Base-by-base conservation (phyloP, 768 basidiomycete genomes). In the Tylopilus sp. region DNA sequence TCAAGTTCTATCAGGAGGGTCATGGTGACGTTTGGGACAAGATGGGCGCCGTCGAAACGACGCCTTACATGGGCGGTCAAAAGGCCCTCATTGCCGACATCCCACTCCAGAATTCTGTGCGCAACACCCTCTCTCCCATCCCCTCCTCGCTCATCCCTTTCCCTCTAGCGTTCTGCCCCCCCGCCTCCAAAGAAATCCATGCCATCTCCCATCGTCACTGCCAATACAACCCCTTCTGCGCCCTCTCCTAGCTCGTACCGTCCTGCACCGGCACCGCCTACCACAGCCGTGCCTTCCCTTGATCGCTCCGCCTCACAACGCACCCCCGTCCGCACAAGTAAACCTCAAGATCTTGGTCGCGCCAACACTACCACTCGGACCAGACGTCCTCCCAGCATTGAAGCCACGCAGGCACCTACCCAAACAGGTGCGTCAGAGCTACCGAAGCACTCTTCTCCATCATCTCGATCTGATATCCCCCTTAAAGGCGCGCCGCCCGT, bases 1-100 rank as follows among this genome's bases (percentile, higher is more conserved):
- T 99, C 69, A 94, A 95, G 64, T 98, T 98, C 73, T 98, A 97
- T 69, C 95, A 98, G 63, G 90, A 94, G 70, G 82, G 87, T 31
- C 79, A 83, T 53, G 80, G 81, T 52, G 85, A 85, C 62, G 84
- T 83, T 28, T 93, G 89, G 90, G 89, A 88, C 69, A 93, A 92
- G 77, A 79, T 91, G 69, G 87, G 84, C 13, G 75, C 79, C 13
- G 76, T 83, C 58, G 79, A 64, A 52, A 53, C 67, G 0, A 44
- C 62, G 0, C 25, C 63, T 18, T 62, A 57, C 57, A 48, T 58
- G 36, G 33, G 48, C n/a, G 12, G 39, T 25, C 67, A 73, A 51
- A 70, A 69, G 44, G 28, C 67, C 1, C 48, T 50, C 33, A n/a
- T n/a, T n/a, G 71, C 70, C 5, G 81, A 82, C 35, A 77, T 80